phyloP scores from a whole-genome alignment of 495 filamentous ascomycete genomes.

The Talaromyces trachyspermus region DNA sequence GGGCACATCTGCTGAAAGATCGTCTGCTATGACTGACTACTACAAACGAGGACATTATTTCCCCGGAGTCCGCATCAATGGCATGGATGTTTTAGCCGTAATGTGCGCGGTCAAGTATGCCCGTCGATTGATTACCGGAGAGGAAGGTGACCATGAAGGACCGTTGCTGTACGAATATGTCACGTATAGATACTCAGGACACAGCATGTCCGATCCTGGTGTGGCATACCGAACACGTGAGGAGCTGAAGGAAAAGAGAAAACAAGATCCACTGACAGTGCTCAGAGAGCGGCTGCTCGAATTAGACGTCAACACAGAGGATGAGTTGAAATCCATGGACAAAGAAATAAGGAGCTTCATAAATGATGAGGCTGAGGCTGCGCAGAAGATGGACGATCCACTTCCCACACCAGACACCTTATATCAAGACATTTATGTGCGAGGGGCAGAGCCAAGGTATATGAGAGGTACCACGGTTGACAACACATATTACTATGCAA shows the following conservation, averaged over 20 bases:
- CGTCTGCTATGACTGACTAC: slow-evolving; percentile 5
- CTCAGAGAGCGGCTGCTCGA: slow-evolving; percentile 1
- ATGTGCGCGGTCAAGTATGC: slow-evolving; percentile 6
- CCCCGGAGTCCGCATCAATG: slow-evolving; percentile 3
- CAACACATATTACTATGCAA: neutral
- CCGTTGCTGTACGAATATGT: slow-evolving; percentile 2
- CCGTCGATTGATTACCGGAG: neutral
- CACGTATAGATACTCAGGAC: slow-evolving; percentile 5
- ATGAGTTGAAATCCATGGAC: slow-evolving; percentile 3
- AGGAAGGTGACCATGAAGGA: slow-evolving; percentile 1
- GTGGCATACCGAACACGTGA: slow-evolving; percentile 4
- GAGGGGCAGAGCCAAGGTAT: slow-evolving; percentile 2
- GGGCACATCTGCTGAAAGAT: slow-evolving; percentile 6
- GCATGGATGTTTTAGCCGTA: slow-evolving; percentile 6
- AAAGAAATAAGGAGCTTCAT: neutral
- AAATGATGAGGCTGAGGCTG: neutral
- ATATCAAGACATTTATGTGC: slow-evolving; percentile 2
- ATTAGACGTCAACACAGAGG: slow-evolving; percentile 3
- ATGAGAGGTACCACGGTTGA: slow-evolving; percentile 5
- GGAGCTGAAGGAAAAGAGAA: slow-evolving; percentile 4
- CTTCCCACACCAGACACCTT: neutral
- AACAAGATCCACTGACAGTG: slow-evolving; percentile 3
- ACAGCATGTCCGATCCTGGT: slow-evolving; percentile 8
- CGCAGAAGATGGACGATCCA: slow-evolving; percentile 6
- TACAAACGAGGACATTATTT: slow-evolving; percentile 7